Base-by-base conservation (phyloP, 2,329 filamentous ascomycete genomes). In the Paecilomyces sp. region DNA sequence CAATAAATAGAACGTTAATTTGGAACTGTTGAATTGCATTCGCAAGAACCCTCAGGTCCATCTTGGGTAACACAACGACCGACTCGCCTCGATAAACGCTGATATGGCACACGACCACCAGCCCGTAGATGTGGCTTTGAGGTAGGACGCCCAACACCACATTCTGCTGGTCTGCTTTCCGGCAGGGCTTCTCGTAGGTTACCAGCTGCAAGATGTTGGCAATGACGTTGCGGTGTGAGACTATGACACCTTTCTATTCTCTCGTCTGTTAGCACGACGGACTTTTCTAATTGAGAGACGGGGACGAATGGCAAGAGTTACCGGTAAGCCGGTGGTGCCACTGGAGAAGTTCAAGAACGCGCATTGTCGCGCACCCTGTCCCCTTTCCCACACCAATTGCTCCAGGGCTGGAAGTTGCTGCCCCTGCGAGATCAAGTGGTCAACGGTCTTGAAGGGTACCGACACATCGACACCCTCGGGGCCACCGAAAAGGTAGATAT, bases 321-420 rank as follows among this genome's bases (percentile, higher is more conserved):
- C 85, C 13, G 88, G 88, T 18, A 90, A 74, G 3, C 88, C 88
- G 12, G 87, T 90, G 0, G 88, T 91, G 15, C 88, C 88, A 67
- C 85, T 88, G 0, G 86, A 89, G 70, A 88, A 90, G 76, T 86
- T 90, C 53, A 92, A 78, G 68, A 88, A 91, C 0, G 88, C 86
- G 13, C 84, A 83, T 67, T 87, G 85, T 58, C 82, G 82, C 28
- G 81, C 82, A 2, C 86, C 88, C 65, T 90, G 85, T 0, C 88
- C 88, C 61, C 81, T 80, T 51, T 75, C 68, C 87, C 87, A 90
- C 33, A 78, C 79, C 67, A 88, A 70, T 4, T 79, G 75, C 60
- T 84, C 80, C 24, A 89, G 70, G 18, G 78, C 73, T 2, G 83
- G 80, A 34, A 86, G 73, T 13, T 77, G 76, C 54, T 72, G 69